A percentile compares a stretch with the other conserved stretches of the same genome.
Conservation (phyloP, 106 monocot genomes). For the Dioscorea dumetorum region DNA sequence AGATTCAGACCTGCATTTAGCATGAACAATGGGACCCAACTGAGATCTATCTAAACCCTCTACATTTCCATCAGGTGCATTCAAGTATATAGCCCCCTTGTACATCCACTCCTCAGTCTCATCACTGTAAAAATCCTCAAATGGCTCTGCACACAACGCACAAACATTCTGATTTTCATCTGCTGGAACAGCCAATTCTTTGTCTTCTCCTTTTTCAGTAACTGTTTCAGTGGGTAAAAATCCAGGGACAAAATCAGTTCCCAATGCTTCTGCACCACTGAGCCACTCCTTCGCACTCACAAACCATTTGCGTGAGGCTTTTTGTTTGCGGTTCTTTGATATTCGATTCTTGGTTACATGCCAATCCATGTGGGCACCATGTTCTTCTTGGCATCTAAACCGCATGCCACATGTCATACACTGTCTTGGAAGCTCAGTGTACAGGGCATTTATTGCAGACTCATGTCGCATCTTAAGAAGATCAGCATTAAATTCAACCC, state of each 20-base stretch:
- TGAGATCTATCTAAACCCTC: constrained; percentile 59
- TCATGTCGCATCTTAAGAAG: constrained; percentile 82
- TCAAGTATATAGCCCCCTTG: constrained; percentile 84
- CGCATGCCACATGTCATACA: constrained; percentile 93
- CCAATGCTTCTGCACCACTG: constrained; percentile 73
- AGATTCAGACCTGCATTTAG: constrained; percentile 75
- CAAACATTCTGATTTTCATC: constrained; percentile 87
- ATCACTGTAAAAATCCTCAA: constrained; percentile 97
- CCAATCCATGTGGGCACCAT: constrained; percentile 98
- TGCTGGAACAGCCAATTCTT: constrained; percentile 79
- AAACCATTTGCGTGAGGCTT: constrained; percentile 94
- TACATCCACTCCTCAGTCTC: constrained; percentile 99
- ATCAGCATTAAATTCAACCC: constrained; percentile 72
- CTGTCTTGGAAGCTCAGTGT: constrained; percentile 73
- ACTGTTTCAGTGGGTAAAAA: constrained; percentile 66
- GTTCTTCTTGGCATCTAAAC: constrained; percentile 85
- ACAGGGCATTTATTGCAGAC: constrained; percentile 71
- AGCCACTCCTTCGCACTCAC: constrained; percentile 91
- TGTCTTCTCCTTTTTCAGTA: constrained; percentile 62
- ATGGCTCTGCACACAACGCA: constrained; percentile 86
- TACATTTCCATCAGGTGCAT: constrained; percentile 55
- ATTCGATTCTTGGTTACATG: constrained; percentile 88
- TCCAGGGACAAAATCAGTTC: constrained; percentile 68
- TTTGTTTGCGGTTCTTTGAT: constrained; percentile 81
- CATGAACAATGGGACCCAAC: constrained; percentile 88